Conservation (phyloP, 129 eudicot species). For the sunflower (Helianthus annuus) region DNA sequence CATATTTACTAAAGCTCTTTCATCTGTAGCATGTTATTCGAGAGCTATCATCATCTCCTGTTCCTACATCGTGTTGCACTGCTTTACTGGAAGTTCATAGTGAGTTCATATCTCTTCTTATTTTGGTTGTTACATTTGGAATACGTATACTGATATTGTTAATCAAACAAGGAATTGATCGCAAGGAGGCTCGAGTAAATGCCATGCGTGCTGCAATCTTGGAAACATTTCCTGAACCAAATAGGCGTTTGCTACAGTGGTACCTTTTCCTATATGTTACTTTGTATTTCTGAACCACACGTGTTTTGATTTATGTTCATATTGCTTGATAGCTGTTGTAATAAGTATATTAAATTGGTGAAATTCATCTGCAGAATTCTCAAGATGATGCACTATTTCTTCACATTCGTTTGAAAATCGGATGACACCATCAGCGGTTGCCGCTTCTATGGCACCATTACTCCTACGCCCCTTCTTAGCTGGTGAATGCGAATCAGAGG, state of each 20-base stretch:
- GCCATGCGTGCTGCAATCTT: constrained; percentile 58
- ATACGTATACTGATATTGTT: constrained; percentile 10
- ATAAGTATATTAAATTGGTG: not conserved
- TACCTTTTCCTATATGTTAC: constrained; percentile 3
- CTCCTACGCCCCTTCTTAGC: constrained; percentile 93
- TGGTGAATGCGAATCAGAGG: constrained; percentile 92
- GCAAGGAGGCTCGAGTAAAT: constrained; percentile 78
- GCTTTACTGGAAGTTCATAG: too few relatives aligned
- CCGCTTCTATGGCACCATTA: constrained; percentile 99
- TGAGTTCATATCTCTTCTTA: too few relatives aligned
- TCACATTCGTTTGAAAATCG: constrained; percentile 72
- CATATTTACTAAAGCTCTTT: constrained; percentile 5
- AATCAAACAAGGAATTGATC: constrained; percentile 63
- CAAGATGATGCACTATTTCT: constrained; percentile 90
- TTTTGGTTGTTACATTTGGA: too few relatives aligned
- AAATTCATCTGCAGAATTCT: constrained; percentile 54
- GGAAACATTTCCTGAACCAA: constrained; percentile 80
- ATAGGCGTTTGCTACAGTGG: constrained; percentile 91
- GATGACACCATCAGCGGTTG: constrained; percentile 93
- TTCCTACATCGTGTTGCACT: too few relatives aligned
- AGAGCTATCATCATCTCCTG: constrained; percentile 90
- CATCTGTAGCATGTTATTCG: constrained; percentile 85
- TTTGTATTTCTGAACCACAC: not conserved
- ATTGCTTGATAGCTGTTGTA: not conserved
- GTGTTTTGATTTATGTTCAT: not conserved